Evolutionary conservation across 2,329 filamentous ascomycete species (phyloP).

Genomic region (Microascus cirrosus): DNA sequence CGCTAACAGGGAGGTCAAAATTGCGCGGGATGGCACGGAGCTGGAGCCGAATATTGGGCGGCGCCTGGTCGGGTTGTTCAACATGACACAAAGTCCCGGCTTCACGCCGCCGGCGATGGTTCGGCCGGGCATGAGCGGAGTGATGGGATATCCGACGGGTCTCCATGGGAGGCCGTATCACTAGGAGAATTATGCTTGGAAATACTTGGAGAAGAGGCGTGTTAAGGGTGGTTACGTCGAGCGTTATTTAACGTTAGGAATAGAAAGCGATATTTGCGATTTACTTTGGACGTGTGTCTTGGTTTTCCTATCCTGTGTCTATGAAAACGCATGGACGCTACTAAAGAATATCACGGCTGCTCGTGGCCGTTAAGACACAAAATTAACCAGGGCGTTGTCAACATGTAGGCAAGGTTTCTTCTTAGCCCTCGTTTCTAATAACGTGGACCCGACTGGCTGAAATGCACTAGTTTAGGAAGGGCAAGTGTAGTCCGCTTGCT

Average conservation of each 20-base stretch:
- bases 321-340: background rate
- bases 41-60: constrained; percentile 74
- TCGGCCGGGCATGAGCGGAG: constrained; percentile 20
- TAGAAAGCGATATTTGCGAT: background rate
- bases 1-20: constrained; percentile 89
- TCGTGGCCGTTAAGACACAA: no score
- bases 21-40: constrained; percentile 88
- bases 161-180: background rate
- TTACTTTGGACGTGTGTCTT: background rate
- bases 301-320: background rate
- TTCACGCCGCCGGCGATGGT: background rate
- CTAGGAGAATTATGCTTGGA: background rate
- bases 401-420: no score
- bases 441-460: background rate
- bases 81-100: constrained; percentile 34
- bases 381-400: no score
- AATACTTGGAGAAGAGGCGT: background rate
- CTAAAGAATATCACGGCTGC: background rate
- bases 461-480: background rate
- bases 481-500: background rate
- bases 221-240: background rate
- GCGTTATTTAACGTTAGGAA: background rate
- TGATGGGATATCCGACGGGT: constrained; percentile 8
- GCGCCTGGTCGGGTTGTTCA: constrained; percentile 69
- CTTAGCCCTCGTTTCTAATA: no score